Conservation (phyloP, 2,329 filamentous ascomycete genomes). For the Exophiala viscosa region DNA sequence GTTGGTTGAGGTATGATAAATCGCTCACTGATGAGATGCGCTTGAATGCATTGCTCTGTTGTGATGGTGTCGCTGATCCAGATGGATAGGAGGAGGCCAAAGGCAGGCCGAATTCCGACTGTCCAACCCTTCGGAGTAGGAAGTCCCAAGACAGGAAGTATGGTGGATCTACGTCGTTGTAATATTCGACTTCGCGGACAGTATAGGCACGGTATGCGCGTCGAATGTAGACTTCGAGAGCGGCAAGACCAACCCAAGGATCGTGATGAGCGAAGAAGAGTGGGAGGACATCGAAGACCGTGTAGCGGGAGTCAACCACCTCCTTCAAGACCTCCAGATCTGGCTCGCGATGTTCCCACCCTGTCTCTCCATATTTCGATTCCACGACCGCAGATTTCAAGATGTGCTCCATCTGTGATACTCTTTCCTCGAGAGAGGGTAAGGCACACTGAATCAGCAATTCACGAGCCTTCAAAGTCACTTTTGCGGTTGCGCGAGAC, state of each 20-base stretch:
- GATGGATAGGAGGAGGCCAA: constrained; percentile 76
- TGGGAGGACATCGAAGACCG: constrained; percentile 91
- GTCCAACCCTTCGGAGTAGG: constrained; percentile 84
- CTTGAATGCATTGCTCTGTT: constrained; percentile 64
- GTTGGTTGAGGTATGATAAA: constrained; percentile 81
- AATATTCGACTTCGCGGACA: constrained; percentile 83
- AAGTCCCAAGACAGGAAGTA: constrained; percentile 95
- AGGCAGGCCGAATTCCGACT: constrained; percentile 82
- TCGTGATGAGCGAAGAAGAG: constrained; percentile 94
- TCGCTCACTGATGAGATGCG: constrained; percentile 94
- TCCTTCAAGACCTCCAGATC: constrained; percentile 90
- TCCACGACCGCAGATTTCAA: constrained; percentile 91
- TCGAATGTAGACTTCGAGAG: constrained; percentile 92
- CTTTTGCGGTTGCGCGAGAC: constrained; percentile 82
- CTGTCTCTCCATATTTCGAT: constrained; percentile 94
- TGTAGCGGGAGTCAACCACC: constrained; percentile 97
- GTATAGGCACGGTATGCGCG: constrained; percentile 96
- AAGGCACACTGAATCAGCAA: constrained; percentile 95
- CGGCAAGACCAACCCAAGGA: constrained; percentile 88
- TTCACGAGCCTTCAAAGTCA: constrained; percentile 93
- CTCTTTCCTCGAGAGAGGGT: constrained; percentile 91
- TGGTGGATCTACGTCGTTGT: constrained; percentile 68
- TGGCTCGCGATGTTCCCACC: constrained; percentile 93
- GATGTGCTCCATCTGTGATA: constrained; percentile 97
- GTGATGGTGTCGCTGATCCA: constrained; percentile 70